Base-by-base conservation (phyloP, 768 basidiomycete species). In the Mycena rebaudengoi region DNA sequence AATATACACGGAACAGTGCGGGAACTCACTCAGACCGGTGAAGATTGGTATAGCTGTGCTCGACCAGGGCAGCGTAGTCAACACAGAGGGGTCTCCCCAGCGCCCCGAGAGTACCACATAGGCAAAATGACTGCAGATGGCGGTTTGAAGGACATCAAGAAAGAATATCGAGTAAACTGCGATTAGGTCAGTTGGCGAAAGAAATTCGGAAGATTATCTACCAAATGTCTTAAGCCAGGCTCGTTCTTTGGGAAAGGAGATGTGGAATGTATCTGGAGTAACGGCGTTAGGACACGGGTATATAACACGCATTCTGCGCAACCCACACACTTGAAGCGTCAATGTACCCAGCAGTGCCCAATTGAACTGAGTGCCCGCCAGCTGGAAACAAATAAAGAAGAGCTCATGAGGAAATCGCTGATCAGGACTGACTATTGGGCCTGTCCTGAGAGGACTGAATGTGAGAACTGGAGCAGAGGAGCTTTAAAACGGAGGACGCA, bases 131-230 rank as follows among this genome's bases (percentile, higher is more conserved):
- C 70, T 68, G 4, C 65, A 51, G n/a, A 70, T 49, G 0, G 60
- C 68, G 4, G 73, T 72, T 44, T 73, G 68, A 11, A 61, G 51
- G 14, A 65, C 28, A 23, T 73, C 69, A 20, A 73, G 69, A 3
- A 55, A 14, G 26, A 71, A 65, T 16, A 67, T 20, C 26, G 51
- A 49, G 33, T 60, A 67, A 1, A 67, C 61, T 63, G 46, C 16
- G 6, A n/a, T 5, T 14, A 14, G 1, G 35, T 37, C 35, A 37
- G 35, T 18, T 37, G 11, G 35, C 10, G 11, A 18, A 10, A 37
- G 11, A 37, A 10, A 18, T 37, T 37, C 39, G 50, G 33, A 4
- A 21, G 30, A 35, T 4, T n/a, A 35, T 18, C 10, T 40, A 56
- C 61, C 61, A 10, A 62, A 53, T 7, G 35, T 8, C 39, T 62